Base-by-base conservation (phyloP, 495 filamentous ascomycete genomes). In the Podospora pseudocomata region DNA sequence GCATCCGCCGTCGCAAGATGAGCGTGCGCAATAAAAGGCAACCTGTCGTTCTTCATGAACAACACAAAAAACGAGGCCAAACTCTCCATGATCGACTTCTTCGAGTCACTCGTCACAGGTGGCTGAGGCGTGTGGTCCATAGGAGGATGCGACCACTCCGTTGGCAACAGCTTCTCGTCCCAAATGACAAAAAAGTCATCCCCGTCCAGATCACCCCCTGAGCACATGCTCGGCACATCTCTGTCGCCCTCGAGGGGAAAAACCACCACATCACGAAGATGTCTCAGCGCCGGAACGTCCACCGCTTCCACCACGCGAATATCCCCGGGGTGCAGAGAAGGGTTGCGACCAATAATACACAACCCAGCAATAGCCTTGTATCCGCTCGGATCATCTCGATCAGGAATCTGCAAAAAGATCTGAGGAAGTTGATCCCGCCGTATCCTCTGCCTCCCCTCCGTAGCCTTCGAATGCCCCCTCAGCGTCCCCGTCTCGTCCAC, bases 171-270 rank as follows among this genome's bases (percentile, higher is more conserved):
- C 58, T 89, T 86, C 44, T 82, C 72, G 71, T 99, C 93, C 95
- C 95, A 99, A 49, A 97, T 91, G 20, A 98, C 90, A 27, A 97
- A 85, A 74, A 91, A 99, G 74, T 98, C 96, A 71, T 99, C 95
- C 0, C 95, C 95, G 78, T 99, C 95, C 3, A 99, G 82, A 76
- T 99, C 95, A 5, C 95, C 96, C 2, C 95, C 95, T 5, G 95
- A 96, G 70, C 93, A 95, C 95, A 98, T 98, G 68, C 89, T 91
- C 7, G 93, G 85, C 28, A 99, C 77, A 70, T 94, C 92, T 54
- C 90, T 84, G 76, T 98, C 94, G 0, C 95, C 95, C 0, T 83
- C 89, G 55, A 90, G 86, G 0, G 95, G 93, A 55, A 99, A 87
- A 5, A 97, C 93, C 23, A 98, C 89, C 15, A 95, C 91, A 73